These are phyloP conservation scores for Amaranthus palmeri DNA, from an alignment of 148 eudicot species.

Conservation along the genomic window DNA sequence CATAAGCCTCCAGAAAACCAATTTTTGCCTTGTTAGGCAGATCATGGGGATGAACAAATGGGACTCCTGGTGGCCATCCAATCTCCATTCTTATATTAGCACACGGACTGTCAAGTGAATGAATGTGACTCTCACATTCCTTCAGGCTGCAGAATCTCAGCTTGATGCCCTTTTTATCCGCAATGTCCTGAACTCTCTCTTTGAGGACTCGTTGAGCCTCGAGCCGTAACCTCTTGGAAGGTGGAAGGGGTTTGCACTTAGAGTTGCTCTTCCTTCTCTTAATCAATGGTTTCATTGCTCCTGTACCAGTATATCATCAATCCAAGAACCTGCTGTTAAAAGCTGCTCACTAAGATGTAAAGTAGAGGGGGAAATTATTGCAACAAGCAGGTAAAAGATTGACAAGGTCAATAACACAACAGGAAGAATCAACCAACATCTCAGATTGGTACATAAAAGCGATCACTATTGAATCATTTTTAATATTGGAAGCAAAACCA, in stretches of 20 bases:
- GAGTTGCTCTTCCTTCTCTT: slow-evolving; percentile 63
- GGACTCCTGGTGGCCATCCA: slow-evolving; percentile 97
- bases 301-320: slow-evolving; percentile 91
- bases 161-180: slow-evolving; percentile 95
- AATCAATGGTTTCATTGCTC: slow-evolving; percentile 66
- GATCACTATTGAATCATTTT: neutral
- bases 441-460: neutral
- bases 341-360: slow-evolving; percentile 51
- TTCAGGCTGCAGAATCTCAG: slow-evolving; percentile 85
- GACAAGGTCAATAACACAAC: neutral
- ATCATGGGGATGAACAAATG: slow-evolving; percentile 99
- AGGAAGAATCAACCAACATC: neutral
- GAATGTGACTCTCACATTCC: slow-evolving; percentile 87
- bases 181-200: slow-evolving; percentile 99
- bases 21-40: slow-evolving; percentile 97
- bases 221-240: slow-evolving; percentile 91
- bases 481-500: neutral
- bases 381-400: neutral
- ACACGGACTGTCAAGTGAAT: slow-evolving; percentile 82
- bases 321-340: slow-evolving; percentile 83
- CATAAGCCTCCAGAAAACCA: slow-evolving; percentile 94
- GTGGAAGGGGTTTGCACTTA: slow-evolving; percentile 87
- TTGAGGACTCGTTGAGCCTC: slow-evolving; percentile 98
- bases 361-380: slow-evolving; percentile 9
- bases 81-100: slow-evolving; percentile 82